phyloP scores from a whole-genome alignment of 805 yeast species.

The Saturnispora besseyi region DNA sequence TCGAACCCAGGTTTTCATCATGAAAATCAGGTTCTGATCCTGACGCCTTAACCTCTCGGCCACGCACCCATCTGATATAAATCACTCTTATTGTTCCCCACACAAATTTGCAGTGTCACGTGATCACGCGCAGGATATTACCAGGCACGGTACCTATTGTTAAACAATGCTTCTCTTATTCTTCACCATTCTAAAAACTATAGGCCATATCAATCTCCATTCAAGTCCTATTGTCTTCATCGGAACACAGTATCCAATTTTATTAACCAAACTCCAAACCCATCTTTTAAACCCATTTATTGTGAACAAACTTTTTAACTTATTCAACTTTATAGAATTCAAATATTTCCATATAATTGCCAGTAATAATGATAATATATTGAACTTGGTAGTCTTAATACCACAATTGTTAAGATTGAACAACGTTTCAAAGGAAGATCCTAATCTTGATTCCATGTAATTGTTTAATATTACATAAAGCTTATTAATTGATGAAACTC shows the following conservation, averaged over 20 bases:
- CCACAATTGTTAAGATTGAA: conserved; percentile 17
- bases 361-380: conserved; percentile 12
- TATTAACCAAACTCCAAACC: not conserved
- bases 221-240: not conserved
- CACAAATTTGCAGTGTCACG: not conserved
- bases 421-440: conserved; percentile 2
- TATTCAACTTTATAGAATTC: conserved; percentile 14
- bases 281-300: conserved; percentile 2
- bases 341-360: conserved; percentile 16
- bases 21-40: conserved; percentile 20
- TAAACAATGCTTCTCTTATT: not conserved
- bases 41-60: conserved; percentile 21
- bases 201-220: not conserved
- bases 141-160: not conserved
- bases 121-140: not conserved
- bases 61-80: conserved; percentile 13
- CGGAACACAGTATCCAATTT: not conserved
- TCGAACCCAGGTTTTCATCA: conserved; percentile 18
- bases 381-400: conserved; percentile 12
- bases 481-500: conserved; percentile 10
- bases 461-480: conserved; percentile 15
- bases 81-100: not conserved
- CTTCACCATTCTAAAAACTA: not conserved
- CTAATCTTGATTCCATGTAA: conserved; percentile 7
- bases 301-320: conserved; percentile 8